Evolutionary conservation across 2,329 filamentous ascomycete genomes (phyloP).

Genomic region (Colletotrichum plurivorum): DNA sequence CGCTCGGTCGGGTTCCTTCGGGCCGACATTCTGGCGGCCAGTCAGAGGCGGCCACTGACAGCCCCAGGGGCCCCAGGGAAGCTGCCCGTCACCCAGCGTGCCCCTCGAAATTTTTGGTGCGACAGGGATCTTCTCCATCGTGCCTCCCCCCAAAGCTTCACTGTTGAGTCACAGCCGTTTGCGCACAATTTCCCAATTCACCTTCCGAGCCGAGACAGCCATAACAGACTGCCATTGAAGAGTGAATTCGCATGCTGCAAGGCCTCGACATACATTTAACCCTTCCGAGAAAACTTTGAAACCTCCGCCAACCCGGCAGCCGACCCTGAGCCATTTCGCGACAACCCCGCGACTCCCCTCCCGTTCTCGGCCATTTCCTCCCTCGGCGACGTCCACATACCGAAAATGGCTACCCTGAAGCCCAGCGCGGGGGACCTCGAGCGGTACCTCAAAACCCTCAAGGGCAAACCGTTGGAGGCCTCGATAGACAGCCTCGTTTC

Average conservation of each 20-base stretch:
- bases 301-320: conserved; percentile 5
- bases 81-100: conserved; percentile 24
- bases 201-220: conserved; percentile 10
- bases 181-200: conserved; percentile 35
- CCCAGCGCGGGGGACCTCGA: conserved; percentile 79
- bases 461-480: conserved; percentile 80
- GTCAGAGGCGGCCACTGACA: conserved; percentile 4
- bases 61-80: conserved; percentile 23
- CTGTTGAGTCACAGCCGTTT: conserved; percentile 36
- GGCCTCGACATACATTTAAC: not conserved
- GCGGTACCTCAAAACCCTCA: conserved; percentile 84
- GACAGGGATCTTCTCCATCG: conserved; percentile 31
- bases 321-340: conserved; percentile 10
- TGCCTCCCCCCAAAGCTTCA: conserved; percentile 33
- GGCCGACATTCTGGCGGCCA: conserved; percentile 23
- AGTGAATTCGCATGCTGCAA: conserved; percentile 2
- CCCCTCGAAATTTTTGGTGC: conserved; percentile 41
- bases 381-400: conserved; percentile 19
- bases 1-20: conserved; percentile 22
- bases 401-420: conserved; percentile 69
- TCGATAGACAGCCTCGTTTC: conserved; percentile 88
- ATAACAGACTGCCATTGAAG: conserved; percentile 14
- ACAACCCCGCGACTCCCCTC: conserved; percentile 25
- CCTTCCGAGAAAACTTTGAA: not conserved
- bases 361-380: conserved; percentile 6